phyloP scores from a whole-genome alignment of 2,329 filamentous ascomycete genomes.

The Fusarium subglutinans region DNA sequence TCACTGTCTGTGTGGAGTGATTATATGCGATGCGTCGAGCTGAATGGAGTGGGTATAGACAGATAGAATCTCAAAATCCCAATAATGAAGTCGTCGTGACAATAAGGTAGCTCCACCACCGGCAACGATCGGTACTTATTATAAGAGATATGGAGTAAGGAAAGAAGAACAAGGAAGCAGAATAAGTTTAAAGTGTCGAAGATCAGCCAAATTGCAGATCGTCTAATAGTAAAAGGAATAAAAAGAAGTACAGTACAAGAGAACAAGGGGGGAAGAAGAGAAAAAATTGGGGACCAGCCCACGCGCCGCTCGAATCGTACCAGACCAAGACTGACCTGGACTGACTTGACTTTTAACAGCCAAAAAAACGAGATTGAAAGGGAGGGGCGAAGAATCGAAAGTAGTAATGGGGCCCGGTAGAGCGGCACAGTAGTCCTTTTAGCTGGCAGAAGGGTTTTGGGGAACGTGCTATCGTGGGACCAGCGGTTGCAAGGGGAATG shows the following conservation, averaged over 20 bases:
- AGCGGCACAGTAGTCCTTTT: slow-evolving; percentile 21
- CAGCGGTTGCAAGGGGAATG: slow-evolving; percentile 12
- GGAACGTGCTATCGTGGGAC: slow-evolving; percentile 6
- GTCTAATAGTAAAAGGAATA: slow-evolving; percentile 16
- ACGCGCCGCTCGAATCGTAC: slow-evolving; percentile 41
- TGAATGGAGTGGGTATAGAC: slow-evolving; percentile 10
- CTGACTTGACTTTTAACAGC: slow-evolving; percentile 28
- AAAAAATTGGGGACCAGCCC: slow-evolving; percentile 41
- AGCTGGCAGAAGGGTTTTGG: neutral
- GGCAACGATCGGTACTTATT: slow-evolving; percentile 11
- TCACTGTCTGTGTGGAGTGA: slow-evolving; percentile 5
- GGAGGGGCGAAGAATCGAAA: slow-evolving; percentile 20
- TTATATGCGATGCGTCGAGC: neutral
- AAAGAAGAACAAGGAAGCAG: slow-evolving; percentile 1
- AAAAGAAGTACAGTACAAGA: slow-evolving; percentile 15
- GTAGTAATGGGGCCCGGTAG: slow-evolving; percentile 26
- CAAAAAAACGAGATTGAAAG: slow-evolving; percentile 19
- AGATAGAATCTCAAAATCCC: slow-evolving; percentile 21
- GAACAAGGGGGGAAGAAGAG: slow-evolving; percentile 19
- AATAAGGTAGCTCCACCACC: slow-evolving; percentile 13
- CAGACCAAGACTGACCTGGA: slow-evolving; percentile 33
- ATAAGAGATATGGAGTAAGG: slow-evolving; percentile 9
- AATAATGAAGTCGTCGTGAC: neutral
- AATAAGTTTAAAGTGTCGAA: slow-evolving; percentile 24
- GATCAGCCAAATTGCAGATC: slow-evolving; percentile 29